Percentiles rank a stretch among this genome's conserved stretches.
Conservation (phyloP, 768 basidiomycete genomes). For the Holtermannia corniformis region DNA sequence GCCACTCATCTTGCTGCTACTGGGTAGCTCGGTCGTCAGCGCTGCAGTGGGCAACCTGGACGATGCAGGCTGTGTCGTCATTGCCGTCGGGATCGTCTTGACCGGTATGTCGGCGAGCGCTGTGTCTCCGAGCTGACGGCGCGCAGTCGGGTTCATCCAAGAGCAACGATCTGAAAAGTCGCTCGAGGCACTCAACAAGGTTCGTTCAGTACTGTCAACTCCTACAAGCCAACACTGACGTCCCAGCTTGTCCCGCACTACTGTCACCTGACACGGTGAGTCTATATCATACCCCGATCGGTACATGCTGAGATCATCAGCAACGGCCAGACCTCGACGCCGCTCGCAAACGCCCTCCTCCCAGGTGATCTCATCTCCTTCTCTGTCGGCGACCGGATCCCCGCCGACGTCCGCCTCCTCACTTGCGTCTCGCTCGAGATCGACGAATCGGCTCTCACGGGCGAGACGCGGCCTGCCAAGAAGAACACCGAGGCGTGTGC, state of each 20-base stretch:
- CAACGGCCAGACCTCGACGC: constrained; percentile 59
- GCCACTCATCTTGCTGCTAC: constrained; percentile 78
- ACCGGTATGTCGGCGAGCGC: constrained; percentile 55
- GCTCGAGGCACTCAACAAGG: constrained; percentile 83
- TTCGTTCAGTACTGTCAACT: no score
- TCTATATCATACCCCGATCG: neutral
- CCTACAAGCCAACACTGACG: constrained; percentile 8
- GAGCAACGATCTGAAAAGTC: constrained; percentile 91
- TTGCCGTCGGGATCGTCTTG: constrained; percentile 84
- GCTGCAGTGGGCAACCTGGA: constrained; percentile 91
- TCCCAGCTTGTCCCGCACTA: constrained; percentile 78
- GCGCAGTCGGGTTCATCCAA: constrained; percentile 80
- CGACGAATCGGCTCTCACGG: constrained; percentile 90
- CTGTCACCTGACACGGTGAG: constrained; percentile 71
- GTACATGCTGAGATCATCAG: constrained; percentile 27
- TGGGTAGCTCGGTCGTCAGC: constrained; percentile 81
- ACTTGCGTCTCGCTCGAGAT: constrained; percentile 79
- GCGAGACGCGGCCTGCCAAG: constrained; percentile 71
- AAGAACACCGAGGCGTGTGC: constrained; percentile 56
- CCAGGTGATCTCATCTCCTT: constrained; percentile 88
- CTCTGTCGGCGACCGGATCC: constrained; percentile 82
- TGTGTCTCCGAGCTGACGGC: neutral
- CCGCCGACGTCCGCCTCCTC: constrained; percentile 80
- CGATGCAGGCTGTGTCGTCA: constrained; percentile 84
- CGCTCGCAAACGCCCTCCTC: constrained; percentile 94